These are phyloP conservation scores for Thraustotheca clavata DNA, from an alignment of 352 stramenopile species.

Conservation along the genomic window DNA sequence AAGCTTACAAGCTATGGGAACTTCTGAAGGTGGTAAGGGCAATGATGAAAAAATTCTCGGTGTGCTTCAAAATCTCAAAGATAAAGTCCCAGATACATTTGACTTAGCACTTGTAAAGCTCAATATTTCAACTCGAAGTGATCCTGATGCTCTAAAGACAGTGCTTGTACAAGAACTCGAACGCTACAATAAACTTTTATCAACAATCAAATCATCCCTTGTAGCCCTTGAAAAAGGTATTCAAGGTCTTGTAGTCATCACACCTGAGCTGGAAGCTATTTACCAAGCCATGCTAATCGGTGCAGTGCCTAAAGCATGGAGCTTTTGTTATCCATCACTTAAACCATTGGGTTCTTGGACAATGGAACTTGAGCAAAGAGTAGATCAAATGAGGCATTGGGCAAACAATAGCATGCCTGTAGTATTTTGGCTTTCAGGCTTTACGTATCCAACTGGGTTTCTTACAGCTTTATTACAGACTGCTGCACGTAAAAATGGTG, in stretches of 20 bases:
- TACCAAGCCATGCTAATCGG: conserved; percentile 87
- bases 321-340: conserved; percentile 91
- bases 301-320: conserved; percentile 85
- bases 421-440: conserved; percentile 93
- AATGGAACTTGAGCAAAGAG: conserved; percentile 82
- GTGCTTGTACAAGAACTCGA: conserved; percentile 93
- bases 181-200: conserved; percentile 88
- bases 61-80: conserved; percentile 68
- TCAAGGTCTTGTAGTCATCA: conserved; percentile 93
- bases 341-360: conserved; percentile 92
- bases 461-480: conserved; percentile 94
- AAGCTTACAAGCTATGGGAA: conserved; percentile 79
- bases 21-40: conserved; percentile 69
- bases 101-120: conserved; percentile 74
- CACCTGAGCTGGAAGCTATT: conserved; percentile 88
- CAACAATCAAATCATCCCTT: conserved; percentile 68
- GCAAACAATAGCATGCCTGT: conserved; percentile 68
- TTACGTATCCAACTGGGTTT: conserved; percentile 96
- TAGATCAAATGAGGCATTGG: conserved; percentile 89
- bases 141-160: conserved; percentile 90
- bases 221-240: conserved; percentile 86
- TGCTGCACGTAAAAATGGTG: conserved; percentile 89
- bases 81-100: conserved; percentile 87
- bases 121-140: conserved; percentile 49
- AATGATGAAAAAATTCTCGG: conserved; percentile 87